Percentiles rank a stretch among this genome's conserved stretches.
These are phyloP conservation scores for Butyriboletus appendiculatus DNA, from an alignment of 1,284 basidiomycete genomes.

Conservation along the genomic window DNA sequence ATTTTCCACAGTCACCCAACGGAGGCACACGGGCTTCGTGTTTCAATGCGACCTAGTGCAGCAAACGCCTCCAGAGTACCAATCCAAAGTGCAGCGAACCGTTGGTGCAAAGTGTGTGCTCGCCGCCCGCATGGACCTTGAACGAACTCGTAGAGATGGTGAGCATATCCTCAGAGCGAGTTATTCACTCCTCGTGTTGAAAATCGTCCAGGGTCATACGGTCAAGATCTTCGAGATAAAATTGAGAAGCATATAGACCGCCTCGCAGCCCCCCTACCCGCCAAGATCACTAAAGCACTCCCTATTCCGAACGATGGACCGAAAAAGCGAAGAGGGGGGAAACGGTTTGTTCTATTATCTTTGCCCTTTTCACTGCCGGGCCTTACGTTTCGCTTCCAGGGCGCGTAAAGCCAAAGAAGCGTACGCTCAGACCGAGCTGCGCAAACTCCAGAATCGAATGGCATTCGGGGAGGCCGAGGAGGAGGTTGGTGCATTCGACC, in stretches of 20 bases:
- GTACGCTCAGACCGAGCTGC: conserved; percentile 94
- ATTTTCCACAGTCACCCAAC: conserved; percentile 78
- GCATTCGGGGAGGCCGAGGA: conserved; percentile 95
- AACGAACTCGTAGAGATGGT: conserved; percentile 79
- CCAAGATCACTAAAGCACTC: conserved; percentile 92
- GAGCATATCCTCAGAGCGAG: conserved; percentile 16
- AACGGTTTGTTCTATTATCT: conserved; percentile 56
- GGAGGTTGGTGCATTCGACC: conserved; percentile 95
- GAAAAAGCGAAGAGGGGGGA: conserved; percentile 94
- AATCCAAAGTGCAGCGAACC: conserved; percentile 90
- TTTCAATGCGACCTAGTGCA: conserved; percentile 91
- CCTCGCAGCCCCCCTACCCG: conserved; percentile 91
- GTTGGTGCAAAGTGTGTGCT: conserved; percentile 91
- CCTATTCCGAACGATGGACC: conserved; percentile 97
- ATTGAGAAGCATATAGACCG: conserved; percentile 92
- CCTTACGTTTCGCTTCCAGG: conserved; percentile 41
- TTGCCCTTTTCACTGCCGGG: background rate
- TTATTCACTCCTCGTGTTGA: conserved; percentile 1
- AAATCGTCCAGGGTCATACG: conserved; percentile 64
- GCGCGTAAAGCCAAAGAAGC: conserved; percentile 97
- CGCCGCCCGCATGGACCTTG: conserved; percentile 91
- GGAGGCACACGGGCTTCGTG: conserved; percentile 95
- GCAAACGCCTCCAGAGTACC: conserved; percentile 87
- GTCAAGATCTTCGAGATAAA: conserved; percentile 78
- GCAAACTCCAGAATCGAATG: conserved; percentile 97